Conservation (phyloP, 768 basidiomycete genomes). For the Exidia glandulosa region DNA sequence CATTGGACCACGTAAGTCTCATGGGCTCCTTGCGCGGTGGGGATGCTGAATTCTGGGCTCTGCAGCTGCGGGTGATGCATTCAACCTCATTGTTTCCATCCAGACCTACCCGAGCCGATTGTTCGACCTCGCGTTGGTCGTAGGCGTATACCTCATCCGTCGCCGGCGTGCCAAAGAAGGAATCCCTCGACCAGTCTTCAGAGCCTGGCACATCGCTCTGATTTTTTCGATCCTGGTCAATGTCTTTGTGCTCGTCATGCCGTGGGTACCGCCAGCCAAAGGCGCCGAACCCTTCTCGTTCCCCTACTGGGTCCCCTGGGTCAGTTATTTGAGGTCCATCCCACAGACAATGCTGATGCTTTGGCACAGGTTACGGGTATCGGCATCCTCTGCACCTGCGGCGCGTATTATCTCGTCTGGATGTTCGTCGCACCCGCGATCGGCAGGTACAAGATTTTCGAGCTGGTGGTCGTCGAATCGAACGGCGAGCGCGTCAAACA, state of each 20-base stretch:
- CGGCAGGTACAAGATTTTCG: conserved; percentile 35
- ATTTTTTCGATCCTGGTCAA: conserved; percentile 8
- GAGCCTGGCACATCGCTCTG: conserved; percentile 13
- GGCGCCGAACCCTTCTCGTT: conserved; percentile 20
- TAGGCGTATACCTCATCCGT: conserved; percentile 22
- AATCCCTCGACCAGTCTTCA: conserved; percentile 12
- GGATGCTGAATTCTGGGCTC: background rate
- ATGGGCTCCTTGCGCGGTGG: conserved; percentile 25
- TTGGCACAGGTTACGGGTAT: conserved; percentile 5
- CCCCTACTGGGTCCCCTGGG: conserved; percentile 1
- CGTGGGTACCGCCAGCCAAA: conserved; percentile 20
- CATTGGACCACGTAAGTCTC: conserved; percentile 26
- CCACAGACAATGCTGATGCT: background rate
- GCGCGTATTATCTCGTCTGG: conserved; percentile 26
- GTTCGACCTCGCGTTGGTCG: conserved; percentile 17
- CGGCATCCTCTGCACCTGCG: conserved; percentile 17
- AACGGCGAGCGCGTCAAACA: conserved; percentile 8
- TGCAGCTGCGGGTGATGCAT: background rate
- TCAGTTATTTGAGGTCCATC: conserved; percentile 12
- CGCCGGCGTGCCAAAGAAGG: conserved; percentile 15
- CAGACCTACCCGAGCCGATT: conserved; percentile 3
- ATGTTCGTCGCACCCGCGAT: conserved; percentile 31
- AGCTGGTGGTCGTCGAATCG: conserved; percentile 11
- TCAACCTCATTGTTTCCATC: background rate
- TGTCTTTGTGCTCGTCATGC: conserved; percentile 22